Evolutionary conservation across 2,329 filamentous ascomycete genomes (phyloP), one percentile per base, ranked within the genome.

Genomic region (Cordyceps fumosorosea): DNA sequence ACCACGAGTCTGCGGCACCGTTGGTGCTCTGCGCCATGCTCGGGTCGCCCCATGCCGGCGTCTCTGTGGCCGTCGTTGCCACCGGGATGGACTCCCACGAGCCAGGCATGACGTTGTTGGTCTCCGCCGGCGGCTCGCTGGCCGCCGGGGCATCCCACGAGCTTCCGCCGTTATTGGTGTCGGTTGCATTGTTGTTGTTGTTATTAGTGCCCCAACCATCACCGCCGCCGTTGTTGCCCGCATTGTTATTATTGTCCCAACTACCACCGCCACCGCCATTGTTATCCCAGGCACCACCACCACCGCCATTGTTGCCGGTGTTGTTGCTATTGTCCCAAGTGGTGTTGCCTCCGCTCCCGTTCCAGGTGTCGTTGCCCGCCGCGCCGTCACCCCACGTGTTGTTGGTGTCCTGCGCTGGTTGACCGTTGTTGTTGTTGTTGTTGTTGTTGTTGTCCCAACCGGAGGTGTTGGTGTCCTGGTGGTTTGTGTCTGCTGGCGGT

Each of bases 91-190:
- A 6, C 3, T 54, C 29, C 2, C 67, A 56, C 10, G 62, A 32
- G 0, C 37, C 73, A 14, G 74, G 74, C 71, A 74, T 74, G 34
- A 72, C 67, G 34, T 71, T 74, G 62, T 22, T 64, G 40, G 42
- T 34, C 42, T 44, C 48, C n/a, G 44, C 47, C 59, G 18, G 34
- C 44, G 47, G 44, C 29, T 50, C 59, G 42, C 18, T 47, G 22
- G 34, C 40, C 5, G 29, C 16, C 22, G 22, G 12, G 20, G 12
- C 18, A 12, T 51, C 26, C 53, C 53, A 55, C 10, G 53, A n/a
- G 34, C 18, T 24, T 4, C 58, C 61, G 56, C 55, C 52, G n/a
- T 20, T 47, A 4, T 45, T 56, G 20, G 18, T 53, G 18, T 26
- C 26, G 18, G 7, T 45, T 44, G 16, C 40, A 34, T 18, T 44